phyloP scores from a whole-genome alignment of 306 rosid genomes.

The Prunus fruticosa region DNA sequence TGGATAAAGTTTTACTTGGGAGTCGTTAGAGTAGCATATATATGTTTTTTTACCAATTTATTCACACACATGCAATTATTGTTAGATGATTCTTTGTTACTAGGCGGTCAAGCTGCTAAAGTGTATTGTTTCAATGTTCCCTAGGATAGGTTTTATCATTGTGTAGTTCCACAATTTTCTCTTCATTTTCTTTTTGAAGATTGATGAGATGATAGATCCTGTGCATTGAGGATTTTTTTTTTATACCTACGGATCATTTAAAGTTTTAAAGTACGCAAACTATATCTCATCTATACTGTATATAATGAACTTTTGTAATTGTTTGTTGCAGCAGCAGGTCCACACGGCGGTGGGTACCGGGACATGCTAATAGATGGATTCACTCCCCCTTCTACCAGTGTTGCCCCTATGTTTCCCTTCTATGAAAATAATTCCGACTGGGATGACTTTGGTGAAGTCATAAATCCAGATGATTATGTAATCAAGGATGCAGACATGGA shows the following conservation, averaged over 20 bases:
- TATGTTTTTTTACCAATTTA: too few species aligned
- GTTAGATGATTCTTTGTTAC: too few species aligned
- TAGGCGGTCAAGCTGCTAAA: too few species aligned
- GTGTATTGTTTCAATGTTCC: too few species aligned
- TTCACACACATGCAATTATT: too few species aligned
- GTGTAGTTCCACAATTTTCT: neutral
- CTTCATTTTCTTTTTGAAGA: neutral
- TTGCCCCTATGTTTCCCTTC: conserved; percentile 88
- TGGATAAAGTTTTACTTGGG: too few species aligned
- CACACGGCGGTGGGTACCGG: conserved; percentile 49
- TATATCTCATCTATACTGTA: neutral
- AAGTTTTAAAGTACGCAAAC: neutral
- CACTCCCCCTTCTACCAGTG: conserved; percentile 76
- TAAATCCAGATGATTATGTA: conserved; percentile 97
- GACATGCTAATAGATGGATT: conserved; percentile 87
- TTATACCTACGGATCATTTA: too few species aligned
- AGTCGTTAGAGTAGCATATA: too few species aligned
- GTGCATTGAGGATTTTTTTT: neutral
- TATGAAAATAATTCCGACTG: conserved; percentile 74
- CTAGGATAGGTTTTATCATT: neutral
- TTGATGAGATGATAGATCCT: neutral
- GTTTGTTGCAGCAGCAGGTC: conserved; percentile 46
- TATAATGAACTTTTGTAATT: conserved; percentile 26
- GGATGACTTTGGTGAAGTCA: conserved; percentile 98
- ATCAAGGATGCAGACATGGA: conserved; percentile 95